phyloP scores from a whole-genome alignment of 139 green algal species.

The Deuterostichococcus epilithicus region DNA sequence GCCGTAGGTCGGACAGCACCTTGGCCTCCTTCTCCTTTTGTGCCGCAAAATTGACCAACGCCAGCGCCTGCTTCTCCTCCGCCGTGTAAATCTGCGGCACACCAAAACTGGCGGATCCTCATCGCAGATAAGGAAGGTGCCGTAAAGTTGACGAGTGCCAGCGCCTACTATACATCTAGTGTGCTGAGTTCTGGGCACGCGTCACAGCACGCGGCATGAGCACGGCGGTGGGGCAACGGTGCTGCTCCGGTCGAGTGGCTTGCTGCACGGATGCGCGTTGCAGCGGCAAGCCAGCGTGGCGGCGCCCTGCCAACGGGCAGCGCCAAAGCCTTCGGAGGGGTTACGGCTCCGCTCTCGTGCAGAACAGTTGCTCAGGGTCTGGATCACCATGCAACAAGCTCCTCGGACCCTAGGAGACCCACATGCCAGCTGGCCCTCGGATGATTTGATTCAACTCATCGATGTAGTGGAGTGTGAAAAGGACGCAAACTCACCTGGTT shows the following conservation, averaged over 20 bases:
- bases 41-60: conserved; percentile 98
- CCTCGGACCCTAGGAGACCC: background rate
- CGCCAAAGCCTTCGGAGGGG: too few species aligned
- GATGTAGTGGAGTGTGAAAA: background rate
- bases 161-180: conserved; percentile 7
- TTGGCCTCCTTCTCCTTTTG: conserved; percentile 90
- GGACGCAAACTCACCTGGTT: conserved; percentile 55
- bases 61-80: conserved; percentile 95
- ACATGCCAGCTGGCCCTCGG: too few species aligned
- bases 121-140: background rate
- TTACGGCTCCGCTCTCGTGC: background rate
- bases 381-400: background rate
- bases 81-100: conserved; percentile 87
- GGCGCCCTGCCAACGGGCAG: too few species aligned
- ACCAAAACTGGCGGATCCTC: background rate
- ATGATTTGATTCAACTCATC: too few species aligned
- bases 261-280: too few species aligned
- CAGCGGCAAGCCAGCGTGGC: too few species aligned
- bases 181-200: background rate
- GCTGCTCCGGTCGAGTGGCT: background rate
- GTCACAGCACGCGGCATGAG: background rate
- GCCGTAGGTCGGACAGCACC: conserved; percentile 84
- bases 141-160: background rate
- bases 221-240: background rate
- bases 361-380: background rate